Base-by-base conservation (phyloP, 331 rosid genomes). In the Ulmus americana region DNA sequence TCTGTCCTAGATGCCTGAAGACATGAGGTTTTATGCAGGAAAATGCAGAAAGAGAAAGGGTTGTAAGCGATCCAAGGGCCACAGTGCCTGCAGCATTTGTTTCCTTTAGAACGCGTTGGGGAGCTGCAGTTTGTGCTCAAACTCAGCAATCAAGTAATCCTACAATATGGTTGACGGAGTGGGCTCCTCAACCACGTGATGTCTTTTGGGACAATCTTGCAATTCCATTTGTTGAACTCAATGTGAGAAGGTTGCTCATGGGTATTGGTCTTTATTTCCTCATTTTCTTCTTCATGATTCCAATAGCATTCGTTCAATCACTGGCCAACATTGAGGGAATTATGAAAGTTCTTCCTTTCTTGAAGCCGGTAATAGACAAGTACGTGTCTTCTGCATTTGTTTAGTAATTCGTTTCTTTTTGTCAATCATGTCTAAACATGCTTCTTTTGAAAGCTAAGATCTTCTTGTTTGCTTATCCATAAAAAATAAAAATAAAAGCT, bases 121-220 rank as follows among this genome's bases (percentile, higher is more conserved):
- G 80, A 10, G 96, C 95, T 10, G 97, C 95, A n/a, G 87, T 92
- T 47, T 92, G 91, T 40, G 94, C 97, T 80, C 97, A 92, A 80
- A 85, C 96, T 72, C 96, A 86, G 72, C 97, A 88, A 53, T 71
- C 89, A 45, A 80, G 89, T 57, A 75, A 92, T 75, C 88, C 96
- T n/a, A 88, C 88, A 22, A 48, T 88, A 70, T 88, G 97, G 95
- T 81, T 92, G 69, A 92, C 96, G 38, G 97, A 92, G 35, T 92
- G 97, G 97, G 96, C 95, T 68, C 94, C 97, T 38, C 94, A 88
- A 69, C 98, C 98, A 57, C 69, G 95, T 7, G 98, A 92, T 43
- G 76, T 92, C 57, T 83, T 53, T 52, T 92, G 98, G 98, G 78
- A 84, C 51, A 92, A 92, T 76, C 96, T 92, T 63, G 76, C 96